phyloP scores from a whole-genome alignment of 2,329 filamentous ascomycete genomes.

The Hymenoscyphus albidus region DNA sequence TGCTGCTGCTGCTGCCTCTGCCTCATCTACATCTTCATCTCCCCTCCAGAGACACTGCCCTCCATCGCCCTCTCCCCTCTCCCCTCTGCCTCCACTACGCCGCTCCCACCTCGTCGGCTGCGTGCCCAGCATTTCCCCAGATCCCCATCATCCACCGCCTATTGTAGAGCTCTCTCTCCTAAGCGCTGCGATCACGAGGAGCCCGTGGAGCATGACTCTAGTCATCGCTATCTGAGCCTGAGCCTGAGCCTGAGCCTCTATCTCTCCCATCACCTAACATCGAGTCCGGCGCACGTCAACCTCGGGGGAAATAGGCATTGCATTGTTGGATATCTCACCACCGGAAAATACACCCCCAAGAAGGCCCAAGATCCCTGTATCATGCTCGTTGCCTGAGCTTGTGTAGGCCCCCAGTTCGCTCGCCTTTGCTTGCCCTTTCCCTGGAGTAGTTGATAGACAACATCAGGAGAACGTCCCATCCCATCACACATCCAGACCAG shows the following conservation, averaged over 20 bases:
- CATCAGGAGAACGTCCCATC: slow-evolving; percentile 9
- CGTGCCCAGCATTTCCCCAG: background rate
- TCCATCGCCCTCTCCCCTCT: background rate
- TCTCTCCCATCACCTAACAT: slow-evolving; percentile 15
- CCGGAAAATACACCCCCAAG: slow-evolving; percentile 11
- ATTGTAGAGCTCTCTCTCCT: background rate
- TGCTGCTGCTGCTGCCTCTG: background rate
- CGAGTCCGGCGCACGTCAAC: slow-evolving; percentile 10
- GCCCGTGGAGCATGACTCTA: slow-evolving; percentile 27
- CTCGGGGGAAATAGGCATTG: slow-evolving; percentile 2
- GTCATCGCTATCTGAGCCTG: slow-evolving; percentile 12
- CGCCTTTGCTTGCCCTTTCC: slow-evolving; percentile 23
- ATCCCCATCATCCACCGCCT: background rate
- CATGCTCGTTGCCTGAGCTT: slow-evolving; percentile 29
- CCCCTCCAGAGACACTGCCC: background rate
- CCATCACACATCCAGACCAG: background rate
- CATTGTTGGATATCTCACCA: background rate
- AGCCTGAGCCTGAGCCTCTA: background rate
- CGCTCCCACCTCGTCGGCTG: background rate
- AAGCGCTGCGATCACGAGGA: slow-evolving; percentile 29
- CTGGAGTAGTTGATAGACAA: slow-evolving; percentile 17
- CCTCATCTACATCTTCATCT: background rate
- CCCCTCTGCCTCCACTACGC: background rate
- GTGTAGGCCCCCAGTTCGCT: slow-evolving; percentile 27
- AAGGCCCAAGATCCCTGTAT: slow-evolving; percentile 15